These are phyloP conservation scores for Aquilaria agallochum DNA, from an alignment of 441 rosid species.

Conservation along the genomic window DNA sequence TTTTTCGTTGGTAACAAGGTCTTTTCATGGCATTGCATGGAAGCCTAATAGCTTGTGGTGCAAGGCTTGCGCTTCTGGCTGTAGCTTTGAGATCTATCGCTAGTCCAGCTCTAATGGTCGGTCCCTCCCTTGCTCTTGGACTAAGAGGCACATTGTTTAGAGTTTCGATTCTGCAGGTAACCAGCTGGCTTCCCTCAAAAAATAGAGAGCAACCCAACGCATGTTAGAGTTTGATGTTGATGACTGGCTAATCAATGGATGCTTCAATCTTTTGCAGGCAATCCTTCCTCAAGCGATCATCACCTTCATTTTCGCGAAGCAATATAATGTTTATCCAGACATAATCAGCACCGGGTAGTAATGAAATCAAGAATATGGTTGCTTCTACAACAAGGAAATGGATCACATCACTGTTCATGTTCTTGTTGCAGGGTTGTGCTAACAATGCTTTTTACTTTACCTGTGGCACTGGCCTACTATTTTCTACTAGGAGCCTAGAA, in stretches of 20 bases:
- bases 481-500: conserved; percentile 48
- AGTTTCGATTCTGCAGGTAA: conserved; percentile 75
- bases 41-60: conserved; percentile 73
- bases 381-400: background rate
- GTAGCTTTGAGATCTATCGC: conserved; percentile 56
- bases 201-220: too few species aligned
- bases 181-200: too few species aligned
- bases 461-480: conserved; percentile 71
- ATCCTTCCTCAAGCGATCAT: conserved; percentile 92
- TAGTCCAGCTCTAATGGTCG: conserved; percentile 81
- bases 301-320: conserved; percentile 88
- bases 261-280: conserved; percentile 42
- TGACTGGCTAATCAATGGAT: too few species aligned
- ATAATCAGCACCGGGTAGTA: conserved; percentile 73
- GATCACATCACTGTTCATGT: background rate
- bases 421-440: conserved; percentile 62
- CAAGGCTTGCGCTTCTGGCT: conserved; percentile 41
- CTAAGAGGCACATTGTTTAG: conserved; percentile 42
- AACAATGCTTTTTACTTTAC: conserved; percentile 76
- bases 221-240: too few species aligned
- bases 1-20: conserved; percentile 29
- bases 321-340: conserved; percentile 81
- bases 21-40: conserved; percentile 78
- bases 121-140: conserved; percentile 45
- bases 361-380: background rate